Evolutionary conservation across 768 basidiomycete genomes (phyloP).

Genomic region (Asterophora parasitica): DNA sequence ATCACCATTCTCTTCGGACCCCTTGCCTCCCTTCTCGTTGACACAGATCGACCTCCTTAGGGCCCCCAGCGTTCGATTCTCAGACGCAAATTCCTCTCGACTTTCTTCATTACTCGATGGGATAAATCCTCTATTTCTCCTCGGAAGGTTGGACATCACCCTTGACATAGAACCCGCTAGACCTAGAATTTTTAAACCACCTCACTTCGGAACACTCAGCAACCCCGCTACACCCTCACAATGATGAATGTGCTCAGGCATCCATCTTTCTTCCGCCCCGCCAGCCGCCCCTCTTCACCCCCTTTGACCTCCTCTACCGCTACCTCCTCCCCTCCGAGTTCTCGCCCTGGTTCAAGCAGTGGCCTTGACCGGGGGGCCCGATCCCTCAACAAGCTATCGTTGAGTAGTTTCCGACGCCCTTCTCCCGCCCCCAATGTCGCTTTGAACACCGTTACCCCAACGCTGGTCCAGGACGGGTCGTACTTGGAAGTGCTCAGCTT

Average conservation of each 20-base stretch:
- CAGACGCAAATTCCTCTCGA: conserved; percentile 14
- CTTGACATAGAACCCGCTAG: conserved; percentile 26
- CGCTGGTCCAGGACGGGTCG: conserved; percentile 70
- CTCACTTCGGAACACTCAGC: conserved; percentile 4
- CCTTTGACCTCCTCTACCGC: conserved; percentile 18
- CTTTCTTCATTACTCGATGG: conserved; percentile 41
- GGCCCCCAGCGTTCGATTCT: conserved; percentile 21
- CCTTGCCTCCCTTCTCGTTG: conserved; percentile 52
- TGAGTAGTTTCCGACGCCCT: conserved; percentile 54
- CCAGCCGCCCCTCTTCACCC: conserved; percentile 61
- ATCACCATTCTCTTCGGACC: conserved; percentile 60
- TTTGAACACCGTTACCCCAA: conserved; percentile 31
- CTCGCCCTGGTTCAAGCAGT: conserved; percentile 35
- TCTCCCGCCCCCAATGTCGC: conserved; percentile 40
- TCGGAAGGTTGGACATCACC: conserved; percentile 19
- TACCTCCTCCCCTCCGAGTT: conserved; percentile 18
- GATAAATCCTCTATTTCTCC: conserved; percentile 38
- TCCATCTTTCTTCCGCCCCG: conserved; percentile 60
- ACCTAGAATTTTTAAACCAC: conserved; percentile 22
- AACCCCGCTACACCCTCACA: conserved; percentile 15
- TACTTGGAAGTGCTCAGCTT: conserved; percentile 74
- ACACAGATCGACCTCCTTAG: conserved; percentile 81
- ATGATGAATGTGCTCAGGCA: conserved; percentile 67
- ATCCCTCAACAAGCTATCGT: conserved; percentile 53
- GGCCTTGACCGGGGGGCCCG: conserved; percentile 42